Base-by-base conservation (phyloP, 1,284 basidiomycete genomes). In the Ceratobasidium sp. region DNA sequence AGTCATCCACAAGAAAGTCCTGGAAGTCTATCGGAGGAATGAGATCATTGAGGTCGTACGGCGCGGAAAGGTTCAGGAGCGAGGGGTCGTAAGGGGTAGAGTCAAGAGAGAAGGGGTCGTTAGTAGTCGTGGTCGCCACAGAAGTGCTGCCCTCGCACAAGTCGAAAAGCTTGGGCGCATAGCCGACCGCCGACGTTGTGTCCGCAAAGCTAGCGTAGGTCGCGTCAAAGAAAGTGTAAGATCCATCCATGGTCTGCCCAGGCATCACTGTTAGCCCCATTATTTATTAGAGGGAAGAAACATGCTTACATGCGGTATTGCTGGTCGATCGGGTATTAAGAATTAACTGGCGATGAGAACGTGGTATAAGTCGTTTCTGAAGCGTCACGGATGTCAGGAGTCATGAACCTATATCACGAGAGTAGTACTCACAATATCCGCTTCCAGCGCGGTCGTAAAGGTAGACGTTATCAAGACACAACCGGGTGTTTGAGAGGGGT, bases 391-490 rank as follows among this genome's bases (percentile, higher is more conserved):
- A 35, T 11, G 50, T 59, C 50, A 61, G 30, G 32, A 47, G 55
- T 23, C 30, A 50, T 5, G n/a, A 11, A 18, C 2, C 11, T 5
- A 28, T 30, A 28, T 32, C 46, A 28, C n/a, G 23, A 5, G 26
- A 43, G 21, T 2, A 26, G 30, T 5, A 59, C 67, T 71, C 32
- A 59, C 67, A 38, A 38, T 38, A 21, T 32, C 67, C 67, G 57
- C 67, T 71, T 71, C 67, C 67, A 71, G 67, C 55, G 67, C 57
- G 55, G 67, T 61, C 54, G 66, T 61, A 58, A 49, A 23, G n/a
- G 14, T 47, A 64, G 21, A 63, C 16, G 55, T 58, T 38, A 30
- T 58, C 14, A 46, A 50, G 55, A 35, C 44, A 58, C 52, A 41
- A 41, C 26, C 26, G 4, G n/a, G 59, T 41, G 23, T 62, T 58